Base-by-base conservation (phyloP, 176 grass and related monocot species). In the Raddia guianensis region DNA sequence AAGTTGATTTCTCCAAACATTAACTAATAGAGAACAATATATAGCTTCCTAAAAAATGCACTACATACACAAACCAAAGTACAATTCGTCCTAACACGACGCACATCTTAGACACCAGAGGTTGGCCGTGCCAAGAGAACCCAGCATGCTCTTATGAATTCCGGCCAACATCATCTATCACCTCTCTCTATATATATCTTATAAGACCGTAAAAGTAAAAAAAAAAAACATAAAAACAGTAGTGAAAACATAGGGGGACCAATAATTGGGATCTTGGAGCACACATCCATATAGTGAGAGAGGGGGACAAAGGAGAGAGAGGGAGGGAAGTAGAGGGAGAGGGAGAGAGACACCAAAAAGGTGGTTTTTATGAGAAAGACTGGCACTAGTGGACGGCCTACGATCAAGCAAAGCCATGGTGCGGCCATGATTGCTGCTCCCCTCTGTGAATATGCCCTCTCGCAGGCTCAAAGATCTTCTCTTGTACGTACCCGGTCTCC, bases 391-490 rank as follows among this genome's bases (percentile, higher is more conserved):
- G 27, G 27, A 64, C 10, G 49, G 37, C 35, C 49, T 9, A 61
- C 54, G 46, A 48, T 76, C 72, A 56, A 63, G 79, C 79, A 47
- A 33, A 8, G 68, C 67, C 74, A 12, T 74, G 79, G 18, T 68
- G 77, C 76, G 10, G n/a, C 4, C 59, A 89, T 89, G 37, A 85
- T 89, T 71, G 77, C 77, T 76, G 82, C 71, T 18, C 13, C 79
- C 35, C 52, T 52, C 9, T 5, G 40, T 84, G 70, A 62, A 84
- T 80, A 84, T 84, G 74, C 76, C 34, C 20, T 53, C 59, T 54
- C 20, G 61, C 61, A 79, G 49, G 9, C 46, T 66, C 32, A 78
- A 72, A 33, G 49, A 83, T 66, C 42, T 60, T n/a, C 27, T 9
- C 16, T 0, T 42, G 10, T 54, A 46, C 10, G 16, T 64, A 47